Base-by-base conservation (phyloP, 176 grass and related monocot genomes). In the Carex parvula region DNA sequence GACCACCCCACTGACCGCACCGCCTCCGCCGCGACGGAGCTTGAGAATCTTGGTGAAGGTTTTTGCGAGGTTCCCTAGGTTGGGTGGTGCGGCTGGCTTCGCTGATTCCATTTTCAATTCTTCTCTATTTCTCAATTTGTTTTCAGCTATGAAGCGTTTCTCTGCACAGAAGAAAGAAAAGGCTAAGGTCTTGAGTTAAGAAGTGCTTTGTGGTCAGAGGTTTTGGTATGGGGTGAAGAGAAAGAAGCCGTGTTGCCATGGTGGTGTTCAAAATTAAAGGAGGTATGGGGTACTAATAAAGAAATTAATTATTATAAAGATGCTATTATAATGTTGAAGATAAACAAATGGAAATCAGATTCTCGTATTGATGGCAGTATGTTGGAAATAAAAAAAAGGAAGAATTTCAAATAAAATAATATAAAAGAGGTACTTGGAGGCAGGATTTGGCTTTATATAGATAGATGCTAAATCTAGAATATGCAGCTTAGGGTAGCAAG, bases 1-100 rank as follows among this genome's bases (percentile, higher is more conserved):
- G 29, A 4, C 44, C 16, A 15, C 8, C 37, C 65, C 56, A 29
- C 55, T 69, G 13, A 41, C 7, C 2, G 56, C 16, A n/a, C 60
- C 14, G 3, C 56, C 55, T 70, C 60, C 35, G 70, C 77, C 5
- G 53, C 68, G 29, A 30, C 62, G 64, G 64, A 92, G 89, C 72
- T 91, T 88, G 8, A 93, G 89, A 14, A 99, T 84, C 88, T 96
- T 99, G 64, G 85, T 94, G 83, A 94, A 85, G 14, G 91, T 85
- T 75, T 88, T 88, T 22, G 89, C 85, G 6, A 95, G 56, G 64
- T 41, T 84, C 13, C 83, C 88, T 63, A 90, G 54, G 84, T 89
- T 94, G 18, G 81, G 64, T 5, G 60, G 74, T 60, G 55, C 63
- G 0, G 64, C 39, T 8, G 64, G 50, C 21, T 46, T 81, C 5